Conservation (phyloP, 768 basidiomycete species). For the Boletus speciosus region DNA sequence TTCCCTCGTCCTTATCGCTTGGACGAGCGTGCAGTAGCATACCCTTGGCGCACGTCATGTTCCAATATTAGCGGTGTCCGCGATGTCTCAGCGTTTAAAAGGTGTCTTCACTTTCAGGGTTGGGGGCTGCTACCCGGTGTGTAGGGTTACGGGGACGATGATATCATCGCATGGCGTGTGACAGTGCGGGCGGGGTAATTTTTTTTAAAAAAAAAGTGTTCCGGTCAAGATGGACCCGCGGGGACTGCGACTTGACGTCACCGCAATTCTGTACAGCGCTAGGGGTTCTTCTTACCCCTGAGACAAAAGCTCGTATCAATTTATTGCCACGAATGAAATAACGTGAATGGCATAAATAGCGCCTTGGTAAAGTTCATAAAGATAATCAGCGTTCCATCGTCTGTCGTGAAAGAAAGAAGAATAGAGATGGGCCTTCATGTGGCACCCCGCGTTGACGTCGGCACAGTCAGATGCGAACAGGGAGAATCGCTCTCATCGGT, state of each 20-base stretch:
- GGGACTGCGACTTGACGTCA: constrained; percentile 2
- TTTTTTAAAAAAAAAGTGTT: background rate
- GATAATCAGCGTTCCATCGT: constrained; percentile 20
- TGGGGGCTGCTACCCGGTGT: too few species aligned
- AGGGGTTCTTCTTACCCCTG: too few species aligned
- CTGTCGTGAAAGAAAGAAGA: background rate
- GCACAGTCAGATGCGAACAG: background rate
- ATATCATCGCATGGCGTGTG: too few species aligned
- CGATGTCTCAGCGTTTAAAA: constrained; percentile 9
- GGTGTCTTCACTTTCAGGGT: too few species aligned
- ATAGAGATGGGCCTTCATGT: too few species aligned
- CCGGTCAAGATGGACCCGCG: constrained; percentile 7
- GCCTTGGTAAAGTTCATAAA: constrained; percentile 19
- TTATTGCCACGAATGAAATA: background rate
- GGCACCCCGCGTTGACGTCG: background rate
- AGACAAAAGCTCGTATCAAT: background rate
- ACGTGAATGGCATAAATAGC: constrained; percentile 26
- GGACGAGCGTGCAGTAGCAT: background rate
- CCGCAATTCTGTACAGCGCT: background rate
- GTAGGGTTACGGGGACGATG: too few species aligned
- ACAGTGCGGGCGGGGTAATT: too few species aligned
- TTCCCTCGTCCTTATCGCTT: background rate
- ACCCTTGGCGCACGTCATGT: constrained; percentile 3
- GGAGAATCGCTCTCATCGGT: background rate
- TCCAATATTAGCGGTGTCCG: constrained; percentile 12